Evolutionary conservation across 2,329 filamentous ascomycete species (phyloP), one percentile per base, ranked within the genome.

Genomic region (Huntiella abstrusa): DNA sequence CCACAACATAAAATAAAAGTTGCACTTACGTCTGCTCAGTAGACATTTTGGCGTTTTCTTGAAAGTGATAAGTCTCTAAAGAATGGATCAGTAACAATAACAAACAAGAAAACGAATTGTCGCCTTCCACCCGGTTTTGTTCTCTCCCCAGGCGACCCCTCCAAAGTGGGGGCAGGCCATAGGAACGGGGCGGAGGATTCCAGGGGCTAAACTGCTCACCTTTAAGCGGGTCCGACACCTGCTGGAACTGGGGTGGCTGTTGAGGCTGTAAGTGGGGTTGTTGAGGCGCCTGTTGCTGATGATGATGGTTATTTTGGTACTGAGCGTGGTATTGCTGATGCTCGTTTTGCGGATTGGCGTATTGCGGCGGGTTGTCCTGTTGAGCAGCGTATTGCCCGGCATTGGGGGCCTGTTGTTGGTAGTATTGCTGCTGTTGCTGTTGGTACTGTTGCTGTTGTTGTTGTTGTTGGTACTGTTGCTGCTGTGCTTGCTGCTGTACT

Each of bases 21-120:
- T 19, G 6, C 11, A 70, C 82, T 67, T 69, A 93, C 85, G 86
- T 94, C 73, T 88, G 59, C 49, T 60, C 63, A 43, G 63, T 64
- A 39, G 61, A 59, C 62, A 64, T 64, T 48, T 44, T 49, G 51
- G 49, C 34, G 37, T 42, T 33, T 41, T 13, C 19, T 22, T 36
- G 44, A 47, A 34, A 33, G 33, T 45, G 32, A 45, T 45, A 43
- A 38, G 45, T 48, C 39, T 42, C 37, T 17, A 19, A 19, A 22
- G 17, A 33, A 22, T 45, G 47, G 38, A 35, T 48, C 45, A 17
- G 42, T 35, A 47, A 47, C 33, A 35, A 37, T 41, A 37, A 39
- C 37, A 37, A 37, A 41, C 11, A 45, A 32, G 33, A 39, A 45
- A 50, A 19, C 42, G 19, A 34, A 36, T 28, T 7, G 45, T 42